Evolutionary conservation across 257 asterid species (phyloP), one percentile per base, ranked within the genome.

Genomic region (Prunella vulgaris): DNA sequence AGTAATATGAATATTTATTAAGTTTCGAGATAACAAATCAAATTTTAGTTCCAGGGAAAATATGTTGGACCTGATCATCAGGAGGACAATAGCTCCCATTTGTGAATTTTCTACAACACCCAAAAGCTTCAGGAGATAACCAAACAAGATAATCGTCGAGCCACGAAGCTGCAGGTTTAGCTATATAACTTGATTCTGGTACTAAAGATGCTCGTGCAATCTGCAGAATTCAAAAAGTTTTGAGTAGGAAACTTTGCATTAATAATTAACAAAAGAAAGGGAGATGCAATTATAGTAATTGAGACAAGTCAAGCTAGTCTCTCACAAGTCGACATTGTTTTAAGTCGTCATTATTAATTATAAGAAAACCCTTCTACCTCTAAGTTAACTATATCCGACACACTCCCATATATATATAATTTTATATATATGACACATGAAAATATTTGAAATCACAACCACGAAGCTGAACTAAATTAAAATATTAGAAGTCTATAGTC

Each of bases 81-180:
- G 99, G 97, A 40, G 99, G 96, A 54, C 99, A 93, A 77, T 84
- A 93, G 80, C 82, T 91, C 48, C 85, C 89, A 77, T 93, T 90
- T 22, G 90, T 83, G 85, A 84, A 93, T 84, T 93, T 93, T 74
- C 99, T 78, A 79, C 99, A 93, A 83, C 99, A 93, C 42, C 95
- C 97, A 75, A 93, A 93, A 28, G 99, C 99, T 83, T 93, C 97
- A 17, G 99, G 99, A 56, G 99, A 90, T 60, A 88, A 65, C 97
- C 97, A 93, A 77, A 93, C 99, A 35, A 93, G 96, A 84, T 85
- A 93, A 83, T 93, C 99, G 49, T 93, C 99, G 20, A 93, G 95
- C 99, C 99, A 93, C 33, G 99, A 93, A 65, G 99, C 99, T 61
- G 99, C 99, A 7, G 99, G 99, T 84, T 93, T 93, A 67, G 99